Base-by-base conservation (phyloP, 2,329 filamentous ascomycete species). In the Aspergillus sclerotialis region DNA sequence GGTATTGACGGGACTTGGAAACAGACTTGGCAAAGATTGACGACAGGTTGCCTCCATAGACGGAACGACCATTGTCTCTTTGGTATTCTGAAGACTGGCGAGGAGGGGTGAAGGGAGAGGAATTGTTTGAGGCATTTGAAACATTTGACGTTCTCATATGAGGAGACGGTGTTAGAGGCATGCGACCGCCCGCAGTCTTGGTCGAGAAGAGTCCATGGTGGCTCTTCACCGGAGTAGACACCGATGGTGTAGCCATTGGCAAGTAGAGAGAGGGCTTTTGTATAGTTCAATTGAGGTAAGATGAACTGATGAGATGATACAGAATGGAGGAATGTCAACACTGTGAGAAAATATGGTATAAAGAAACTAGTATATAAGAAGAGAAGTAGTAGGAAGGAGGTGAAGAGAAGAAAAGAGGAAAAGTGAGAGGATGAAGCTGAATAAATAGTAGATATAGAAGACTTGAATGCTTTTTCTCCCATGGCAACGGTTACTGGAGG, bases 171-270 rank as follows among this genome's bases (percentile, higher is more conserved):
- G 90, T 95, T 58, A 98, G 70, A 51, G 92, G 89, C 74, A 94
- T 89, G 43, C 92, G 86, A 61, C 89, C 88, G 68, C 90, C 89
- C 64, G 89, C 92, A 60, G 89, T 92, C 62, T 88, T 88, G 50
- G 85, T 79, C 49, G 83, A 88, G 72, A 96, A 95, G 55, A 95
- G 76, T 40, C 88, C 87, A 67, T 84, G 80, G 65, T 94, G 90
- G 75, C 85, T 92, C 76, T 95, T 96, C 61, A 92, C 74, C 40
- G 92, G 92, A 42, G 92, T 96, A 55, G 87, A 84, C 65, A 95
- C 79, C 59, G 78, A 70, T 63, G 76, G 69, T 63, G 82, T 84
- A 61, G 90, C 87, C 90, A 96, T 96, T 61, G 53, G 30, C 17
- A 32, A 24, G 12, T 12, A 25, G 12, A 16, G 14, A 18, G 16